Percentiles rank a stretch among this genome's conserved stretches.
These are phyloP conservation scores for Metschnikowia borealis DNA, from an alignment of 805 yeast species.

Conservation along the genomic window DNA sequence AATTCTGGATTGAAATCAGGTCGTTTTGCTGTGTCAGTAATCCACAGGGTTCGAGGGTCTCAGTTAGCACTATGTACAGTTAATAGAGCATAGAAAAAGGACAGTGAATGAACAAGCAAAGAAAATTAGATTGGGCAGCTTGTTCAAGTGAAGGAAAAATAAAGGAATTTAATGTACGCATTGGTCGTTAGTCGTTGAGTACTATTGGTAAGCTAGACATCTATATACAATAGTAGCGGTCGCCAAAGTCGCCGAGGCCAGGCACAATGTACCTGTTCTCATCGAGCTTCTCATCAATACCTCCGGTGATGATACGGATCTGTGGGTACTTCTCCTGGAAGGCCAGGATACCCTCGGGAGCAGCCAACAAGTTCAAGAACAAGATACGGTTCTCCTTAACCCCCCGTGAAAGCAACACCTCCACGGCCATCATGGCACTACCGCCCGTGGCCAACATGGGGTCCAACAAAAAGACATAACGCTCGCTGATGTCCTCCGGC, in stretches of 20 bases:
- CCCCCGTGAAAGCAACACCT: slow-evolving; percentile 81
- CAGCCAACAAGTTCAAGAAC: slow-evolving; percentile 86
- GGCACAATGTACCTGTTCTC: slow-evolving; percentile 84
- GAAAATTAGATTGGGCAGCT: too few species aligned
- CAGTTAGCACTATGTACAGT: too few species aligned
- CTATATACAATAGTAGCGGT: slow-evolving; percentile 88
- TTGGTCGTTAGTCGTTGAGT: too few species aligned
- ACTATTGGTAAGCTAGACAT: not conserved
- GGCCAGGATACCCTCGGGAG: slow-evolving; percentile 87
- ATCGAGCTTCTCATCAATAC: slow-evolving; percentile 81
- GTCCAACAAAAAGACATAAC: slow-evolving; percentile 88
- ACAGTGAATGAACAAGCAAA: too few species aligned
- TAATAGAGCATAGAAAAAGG: too few species aligned
- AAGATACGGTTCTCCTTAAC: slow-evolving; percentile 83
- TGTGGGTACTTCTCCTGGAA: slow-evolving; percentile 78
- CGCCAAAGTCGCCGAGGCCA: slow-evolving; percentile 98
- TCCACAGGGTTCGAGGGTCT: too few species aligned
- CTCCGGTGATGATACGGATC: slow-evolving; percentile 89
- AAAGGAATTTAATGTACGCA: not conserved
- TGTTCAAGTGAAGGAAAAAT: too few species aligned
- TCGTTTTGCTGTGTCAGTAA: too few species aligned
- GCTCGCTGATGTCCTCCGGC: slow-evolving; percentile 84
- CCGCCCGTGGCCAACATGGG: slow-evolving; percentile 99
- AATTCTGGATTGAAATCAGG: too few species aligned
- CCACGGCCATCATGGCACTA: slow-evolving; percentile 95